Evolutionary conservation across 768 basidiomycete genomes (phyloP), one percentile per base, ranked within the genome.

Genomic region (Lactarius sanguifluus): DNA sequence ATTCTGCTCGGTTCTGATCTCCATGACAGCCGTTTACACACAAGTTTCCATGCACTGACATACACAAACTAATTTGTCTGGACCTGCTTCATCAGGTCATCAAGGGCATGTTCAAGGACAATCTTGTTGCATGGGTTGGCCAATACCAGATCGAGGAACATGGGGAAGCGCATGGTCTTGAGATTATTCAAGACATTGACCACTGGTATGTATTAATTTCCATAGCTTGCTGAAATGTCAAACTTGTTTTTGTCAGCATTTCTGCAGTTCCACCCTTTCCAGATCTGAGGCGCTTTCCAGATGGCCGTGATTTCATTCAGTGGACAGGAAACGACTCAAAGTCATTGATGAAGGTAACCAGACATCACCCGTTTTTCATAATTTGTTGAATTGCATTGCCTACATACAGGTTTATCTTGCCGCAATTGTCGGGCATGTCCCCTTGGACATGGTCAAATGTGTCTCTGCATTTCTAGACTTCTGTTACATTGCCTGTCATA

Each of bases 251-350:
- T 1, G 73, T 12, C 38, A 40, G 38, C 3, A 40, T 40, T 40
- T 40, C 12, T 10, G 38, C 38, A 12, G 38, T 40, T 40, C 38
- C 38, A 1, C 10, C 38, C 38, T 40, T 40, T n/a, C n/a, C n/a
- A n/a, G n/a, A n/a, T n/a, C n/a, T n/a, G n/a, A n/a, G n/a, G n/a
- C n/a, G n/a, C n/a, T 10, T 78, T 77, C 64, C 71, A 75, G 30
- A 40, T 40, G 38, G 38, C 12, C 13, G 12, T 13, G 12, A 40
- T 40, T 40, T 40, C 12, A 1, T 1, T 3, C 76, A 79, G 55
- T 79, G 78, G 78, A 79, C 76, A 8, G 76, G 77, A 0, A 72
- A 79, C 60, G 75, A 80, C 58, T 79, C 77, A 0, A 79, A 78
- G 57, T 77, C 71, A 0, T 61, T 78, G 0, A 79, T 79, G 76